phyloP scores from a whole-genome alignment of 192 early-diverging fungal species.

The Backusella parvicylindrica region DNA sequence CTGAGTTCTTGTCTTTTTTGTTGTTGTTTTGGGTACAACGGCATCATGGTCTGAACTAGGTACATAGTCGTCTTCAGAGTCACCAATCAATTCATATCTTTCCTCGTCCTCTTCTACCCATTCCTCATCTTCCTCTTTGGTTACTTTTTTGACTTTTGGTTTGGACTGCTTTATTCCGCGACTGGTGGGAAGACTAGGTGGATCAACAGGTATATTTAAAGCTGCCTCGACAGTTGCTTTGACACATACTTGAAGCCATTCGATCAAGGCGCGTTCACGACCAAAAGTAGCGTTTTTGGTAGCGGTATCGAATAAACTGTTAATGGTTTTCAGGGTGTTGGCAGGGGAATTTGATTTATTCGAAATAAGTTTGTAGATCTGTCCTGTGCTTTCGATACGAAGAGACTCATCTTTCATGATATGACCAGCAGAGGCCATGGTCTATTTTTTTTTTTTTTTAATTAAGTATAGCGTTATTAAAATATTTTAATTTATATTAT shows the following conservation, averaged over 20 bases:
- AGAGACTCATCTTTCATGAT: conserved; percentile 5
- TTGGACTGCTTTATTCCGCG: background rate
- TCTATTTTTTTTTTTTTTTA: background rate
- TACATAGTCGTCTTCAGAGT: conserved; percentile 26
- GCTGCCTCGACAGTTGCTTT: conserved; percentile 6
- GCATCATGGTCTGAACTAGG: conserved; percentile 9
- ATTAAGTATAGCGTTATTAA: background rate
- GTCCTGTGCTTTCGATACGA: background rate
- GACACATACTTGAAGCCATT: conserved; percentile 32
- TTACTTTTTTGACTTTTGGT: background rate
- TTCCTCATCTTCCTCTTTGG: background rate
- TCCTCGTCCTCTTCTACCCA: conserved; percentile 10
- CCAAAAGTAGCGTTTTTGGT: background rate
- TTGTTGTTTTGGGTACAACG: background rate
- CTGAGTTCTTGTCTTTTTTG: background rate
- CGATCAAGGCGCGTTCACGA: conserved; percentile 19
- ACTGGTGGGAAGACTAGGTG: background rate
- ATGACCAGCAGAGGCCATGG: background rate
- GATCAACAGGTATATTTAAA: background rate
- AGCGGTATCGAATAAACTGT: conserved; percentile 25
- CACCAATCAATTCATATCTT: conserved; percentile 17
- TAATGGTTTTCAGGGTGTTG: conserved; percentile 17
- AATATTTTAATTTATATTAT: background rate
- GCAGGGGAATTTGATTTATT: conserved; percentile 24
- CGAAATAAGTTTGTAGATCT: conserved; percentile 3